These are phyloP conservation scores for Fusarium sterilihyphosum DNA, from an alignment of 2,329 filamentous ascomycete species.

Conservation along the genomic window DNA sequence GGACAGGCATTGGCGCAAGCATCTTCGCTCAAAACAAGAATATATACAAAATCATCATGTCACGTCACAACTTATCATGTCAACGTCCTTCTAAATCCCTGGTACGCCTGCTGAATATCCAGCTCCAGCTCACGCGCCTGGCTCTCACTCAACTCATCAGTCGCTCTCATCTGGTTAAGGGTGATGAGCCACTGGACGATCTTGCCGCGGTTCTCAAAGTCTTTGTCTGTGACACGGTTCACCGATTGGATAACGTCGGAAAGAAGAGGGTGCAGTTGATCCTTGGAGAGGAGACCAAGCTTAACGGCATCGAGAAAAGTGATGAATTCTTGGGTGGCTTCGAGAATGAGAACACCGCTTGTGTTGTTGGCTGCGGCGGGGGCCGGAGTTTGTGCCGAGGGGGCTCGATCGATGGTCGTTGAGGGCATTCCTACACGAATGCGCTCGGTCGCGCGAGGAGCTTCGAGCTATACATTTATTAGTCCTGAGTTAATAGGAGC, in stretches of 20 bases:
- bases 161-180: constrained; percentile 96
- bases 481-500: background rate
- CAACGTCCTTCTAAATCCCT: constrained; percentile 88
- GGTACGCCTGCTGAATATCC: constrained; percentile 94
- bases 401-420: constrained; percentile 72
- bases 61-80: constrained; percentile 51
- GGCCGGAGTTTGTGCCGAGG: constrained; percentile 56
- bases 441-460: constrained; percentile 91
- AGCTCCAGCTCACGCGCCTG: constrained; percentile 90
- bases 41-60: background rate
- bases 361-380: constrained; percentile 58
- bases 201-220: constrained; percentile 95
- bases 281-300: constrained; percentile 91
- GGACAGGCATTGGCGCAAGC: background rate
- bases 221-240: constrained; percentile 93
- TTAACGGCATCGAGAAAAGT: constrained; percentile 96
- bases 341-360: constrained; percentile 77
- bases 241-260: constrained; percentile 97
- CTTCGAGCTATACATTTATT: constrained; percentile 75
- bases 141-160: constrained; percentile 87
- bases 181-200: constrained; percentile 99
- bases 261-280: constrained; percentile 93
- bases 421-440: constrained; percentile 92
- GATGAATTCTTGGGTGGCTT: constrained; percentile 98
- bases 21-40: constrained; percentile 20